Evolutionary conservation across 257 asterid species (phyloP).

Genomic region (Salvia splendens): DNA sequence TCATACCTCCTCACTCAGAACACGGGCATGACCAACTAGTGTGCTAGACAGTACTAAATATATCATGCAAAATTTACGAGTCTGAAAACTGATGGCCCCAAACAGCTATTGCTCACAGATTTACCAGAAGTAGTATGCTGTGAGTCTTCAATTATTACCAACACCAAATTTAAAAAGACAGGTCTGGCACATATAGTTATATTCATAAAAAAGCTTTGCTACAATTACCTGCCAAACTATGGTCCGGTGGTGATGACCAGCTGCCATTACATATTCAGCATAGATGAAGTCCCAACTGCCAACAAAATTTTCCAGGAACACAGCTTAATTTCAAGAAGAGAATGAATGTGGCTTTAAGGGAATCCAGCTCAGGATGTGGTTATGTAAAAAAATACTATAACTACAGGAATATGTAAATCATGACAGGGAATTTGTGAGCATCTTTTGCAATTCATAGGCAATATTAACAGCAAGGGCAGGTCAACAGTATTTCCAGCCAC

Average conservation of each 20-base stretch:
- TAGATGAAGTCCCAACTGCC: conserved; percentile 98
- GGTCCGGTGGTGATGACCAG: conserved; percentile 87
- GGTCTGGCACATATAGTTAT: neutral
- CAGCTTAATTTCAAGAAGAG: neutral
- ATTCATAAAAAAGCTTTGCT: conserved; percentile 24
- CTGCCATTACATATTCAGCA: conserved; percentile 97
- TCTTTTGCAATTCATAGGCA: neutral
- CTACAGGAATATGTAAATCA: neutral
- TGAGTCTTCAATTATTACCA: conserved; percentile 8
- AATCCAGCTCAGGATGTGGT: conserved; percentile 10
- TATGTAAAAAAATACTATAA: neutral
- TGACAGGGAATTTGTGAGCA: neutral
- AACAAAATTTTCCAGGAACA: conserved; percentile 19
- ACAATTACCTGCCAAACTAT: conserved; percentile 94
- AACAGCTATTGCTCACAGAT: neutral
- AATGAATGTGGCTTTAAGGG: neutral
- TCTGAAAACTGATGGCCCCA: neutral
- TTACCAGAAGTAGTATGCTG: neutral
- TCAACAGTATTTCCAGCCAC: neutral
- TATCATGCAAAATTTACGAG: neutral
- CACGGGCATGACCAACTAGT: neutral
- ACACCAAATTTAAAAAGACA: conserved; percentile 1
- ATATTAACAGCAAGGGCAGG: too few species aligned
- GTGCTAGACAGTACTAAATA: neutral
- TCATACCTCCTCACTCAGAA: conserved; percentile 1